phyloP scores from a whole-genome alignment of 352 stramenopile species.

The Globisporangium spiculum region DNA sequence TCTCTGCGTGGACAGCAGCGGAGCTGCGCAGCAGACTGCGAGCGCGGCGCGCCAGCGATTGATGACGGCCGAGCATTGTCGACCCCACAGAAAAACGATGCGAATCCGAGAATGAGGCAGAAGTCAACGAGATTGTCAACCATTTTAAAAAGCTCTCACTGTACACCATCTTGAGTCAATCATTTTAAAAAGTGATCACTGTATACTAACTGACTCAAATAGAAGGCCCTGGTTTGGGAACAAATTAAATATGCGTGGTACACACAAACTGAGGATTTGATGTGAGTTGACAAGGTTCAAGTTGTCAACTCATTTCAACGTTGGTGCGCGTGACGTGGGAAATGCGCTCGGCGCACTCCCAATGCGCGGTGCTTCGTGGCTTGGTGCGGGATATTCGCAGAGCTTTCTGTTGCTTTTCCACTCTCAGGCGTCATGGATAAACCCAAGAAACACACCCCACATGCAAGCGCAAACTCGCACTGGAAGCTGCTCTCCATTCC shows the following conservation, averaged over 20 bases:
- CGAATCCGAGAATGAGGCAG: slow-evolving; percentile 4
- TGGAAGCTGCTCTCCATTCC: neutral
- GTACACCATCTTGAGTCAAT: neutral
- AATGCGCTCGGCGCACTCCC: neutral
- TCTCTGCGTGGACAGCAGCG: neutral
- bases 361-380: neutral
- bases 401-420: neutral
- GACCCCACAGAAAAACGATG: slow-evolving; percentile 12
- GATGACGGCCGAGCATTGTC: slow-evolving; percentile 14
- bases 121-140: neutral
- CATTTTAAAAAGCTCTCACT: neutral
- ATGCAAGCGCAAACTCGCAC: neutral
- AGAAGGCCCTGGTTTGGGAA: neutral
- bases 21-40: neutral
- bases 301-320: neutral
- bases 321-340: neutral
- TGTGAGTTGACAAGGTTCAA: neutral
- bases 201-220: neutral
- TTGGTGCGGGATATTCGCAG: neutral
- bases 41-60: slow-evolving; percentile 12
- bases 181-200: neutral
- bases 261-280: neutral
- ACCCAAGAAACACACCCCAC: neutral
- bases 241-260: neutral
- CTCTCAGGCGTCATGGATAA: neutral